Evolutionary conservation across 495 filamentous ascomycete species (phyloP).

Genomic region (Apiosordaria backusii): DNA sequence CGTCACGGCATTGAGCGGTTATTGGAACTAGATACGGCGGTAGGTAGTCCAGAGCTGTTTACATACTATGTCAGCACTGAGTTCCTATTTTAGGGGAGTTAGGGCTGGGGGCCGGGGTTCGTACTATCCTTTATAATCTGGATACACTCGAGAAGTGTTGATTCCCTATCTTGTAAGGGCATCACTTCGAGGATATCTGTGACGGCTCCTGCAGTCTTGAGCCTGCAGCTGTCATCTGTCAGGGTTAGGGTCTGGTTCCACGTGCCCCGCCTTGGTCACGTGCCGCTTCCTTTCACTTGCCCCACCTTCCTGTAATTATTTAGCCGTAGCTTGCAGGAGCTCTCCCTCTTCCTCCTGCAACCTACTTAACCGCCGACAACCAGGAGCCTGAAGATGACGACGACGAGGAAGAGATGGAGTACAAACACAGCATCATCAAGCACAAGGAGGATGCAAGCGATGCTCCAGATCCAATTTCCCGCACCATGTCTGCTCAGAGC

Average conservation of each 20-base stretch:
- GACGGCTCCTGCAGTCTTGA: too few species aligned
- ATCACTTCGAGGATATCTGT: conserved; percentile 19
- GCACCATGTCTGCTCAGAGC: neutral
- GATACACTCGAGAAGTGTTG: conserved; percentile 9
- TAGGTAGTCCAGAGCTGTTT: neutral
- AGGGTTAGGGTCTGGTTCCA: too few species aligned
- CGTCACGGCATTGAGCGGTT: neutral
- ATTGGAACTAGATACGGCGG: neutral
- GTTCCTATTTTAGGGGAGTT: too few species aligned
- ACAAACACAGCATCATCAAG: conserved; percentile 19
- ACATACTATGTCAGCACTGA: neutral
- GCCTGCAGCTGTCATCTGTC: too few species aligned
- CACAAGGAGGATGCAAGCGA: neutral
- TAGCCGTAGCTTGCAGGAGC: too few species aligned
- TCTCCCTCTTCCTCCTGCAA: too few species aligned
- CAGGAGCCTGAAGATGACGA: conserved; percentile 31
- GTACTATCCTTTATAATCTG: conserved; percentile 2
- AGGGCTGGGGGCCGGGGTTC: neutral
- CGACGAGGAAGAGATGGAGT: conserved; percentile 35
- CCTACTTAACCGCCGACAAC: conserved; percentile 26
- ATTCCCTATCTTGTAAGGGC: neutral
- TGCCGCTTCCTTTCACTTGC: too few species aligned
- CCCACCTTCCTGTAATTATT: too few species aligned
- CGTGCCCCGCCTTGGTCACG: too few species aligned
- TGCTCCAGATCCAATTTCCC: neutral